Base-by-base conservation (phyloP, 2,329 filamentous ascomycete genomes). In the Sporothrix brunneoviolacea region DNA sequence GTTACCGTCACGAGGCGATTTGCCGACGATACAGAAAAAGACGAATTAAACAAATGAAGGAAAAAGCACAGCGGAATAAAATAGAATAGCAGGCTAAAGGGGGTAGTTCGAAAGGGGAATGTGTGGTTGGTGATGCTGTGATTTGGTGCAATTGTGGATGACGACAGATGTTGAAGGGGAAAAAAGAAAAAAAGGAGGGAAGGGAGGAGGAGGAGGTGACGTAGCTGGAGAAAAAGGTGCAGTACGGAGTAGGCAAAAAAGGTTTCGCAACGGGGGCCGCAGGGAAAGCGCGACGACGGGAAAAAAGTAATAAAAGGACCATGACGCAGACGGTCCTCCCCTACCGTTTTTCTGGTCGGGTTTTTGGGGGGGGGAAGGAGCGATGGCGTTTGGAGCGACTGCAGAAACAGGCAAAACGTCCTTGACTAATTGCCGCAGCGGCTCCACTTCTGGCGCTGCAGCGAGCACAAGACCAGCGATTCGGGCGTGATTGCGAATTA, bases 211-310 rank as follows among this genome's bases (percentile, higher is more conserved):
- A 28, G 15, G 21, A 54, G 49, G 57, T 58, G 57, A 58, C 57
- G 57, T 58, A 58, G 55, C 57, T 56, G 57, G 52, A 54, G 54
- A 55, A 55, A 54, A 51, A 39, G 48, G 46, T 54, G 51, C 45
- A 50, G 51, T 35, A 51, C 37, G 48, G 22, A 28, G 37, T 36
- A 21, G 42, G 41, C 24, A 33, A 38, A 48, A 43, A 50, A 48
- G 46, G 36, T 49, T 46, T 30, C 19, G 45, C 48, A 42, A 52
- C 40, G 48, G 50, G 44, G 51, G 18, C n/a, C n/a, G n/a, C n/a
- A n/a, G n/a, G n/a, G n/a, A n/a, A 46, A 15, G 33, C 18, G 32
- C 15, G 5, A 27, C 41, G 16, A 28, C 21, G 39, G 27, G 21
- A 33, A 46, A 35, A 28, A 13, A 33, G 8, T n/a, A 40, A 48